These are phyloP conservation scores for Hortaea werneckii DNA, from an alignment of 2,329 filamentous ascomycete species.

Conservation along the genomic window DNA sequence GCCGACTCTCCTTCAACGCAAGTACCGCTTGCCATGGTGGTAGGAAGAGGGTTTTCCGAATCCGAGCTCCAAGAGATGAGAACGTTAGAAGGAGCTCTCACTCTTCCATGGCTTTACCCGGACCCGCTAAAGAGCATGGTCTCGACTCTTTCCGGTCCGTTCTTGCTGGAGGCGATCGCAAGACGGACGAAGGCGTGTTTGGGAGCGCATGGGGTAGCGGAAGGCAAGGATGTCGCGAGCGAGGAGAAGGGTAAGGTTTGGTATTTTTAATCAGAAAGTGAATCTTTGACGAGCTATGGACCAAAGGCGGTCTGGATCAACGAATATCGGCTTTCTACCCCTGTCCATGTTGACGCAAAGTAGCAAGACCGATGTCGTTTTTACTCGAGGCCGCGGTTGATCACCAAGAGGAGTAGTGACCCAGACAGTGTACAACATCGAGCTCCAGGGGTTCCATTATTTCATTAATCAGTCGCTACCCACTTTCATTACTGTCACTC, in stretches of 20 bases:
- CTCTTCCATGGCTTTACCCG: conserved; percentile 12
- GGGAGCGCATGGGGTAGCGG: conserved; percentile 8
- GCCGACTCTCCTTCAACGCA: conserved; percentile 1
- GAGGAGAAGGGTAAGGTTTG: not conserved
- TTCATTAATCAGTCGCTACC: no score
- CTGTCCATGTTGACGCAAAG: no score
- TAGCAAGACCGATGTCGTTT: no score
- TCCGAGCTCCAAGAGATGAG: conserved; percentile 11
- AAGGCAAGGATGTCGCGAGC: conserved; percentile 4
- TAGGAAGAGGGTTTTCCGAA: conserved; percentile 12
- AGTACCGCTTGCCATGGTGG: conserved; percentile 11
- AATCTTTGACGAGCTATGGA: no score
- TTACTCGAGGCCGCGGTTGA: no score
- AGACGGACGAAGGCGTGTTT: conserved; percentile 8
- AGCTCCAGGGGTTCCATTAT: no score
- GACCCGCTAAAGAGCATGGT: conserved; percentile 8
- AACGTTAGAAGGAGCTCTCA: conserved; percentile 7
- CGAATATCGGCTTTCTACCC: no score
- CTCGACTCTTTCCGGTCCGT: conserved; percentile 6
- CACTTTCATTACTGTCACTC: no score
- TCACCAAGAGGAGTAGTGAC: no score
- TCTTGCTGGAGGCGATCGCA: conserved; percentile 10
- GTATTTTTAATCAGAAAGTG: not conserved
- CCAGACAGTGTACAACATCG: no score
- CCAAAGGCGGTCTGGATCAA: no score